Base-by-base conservation (phyloP, 352 stramenopile genomes). In the Phytophthora palmivora region DNA sequence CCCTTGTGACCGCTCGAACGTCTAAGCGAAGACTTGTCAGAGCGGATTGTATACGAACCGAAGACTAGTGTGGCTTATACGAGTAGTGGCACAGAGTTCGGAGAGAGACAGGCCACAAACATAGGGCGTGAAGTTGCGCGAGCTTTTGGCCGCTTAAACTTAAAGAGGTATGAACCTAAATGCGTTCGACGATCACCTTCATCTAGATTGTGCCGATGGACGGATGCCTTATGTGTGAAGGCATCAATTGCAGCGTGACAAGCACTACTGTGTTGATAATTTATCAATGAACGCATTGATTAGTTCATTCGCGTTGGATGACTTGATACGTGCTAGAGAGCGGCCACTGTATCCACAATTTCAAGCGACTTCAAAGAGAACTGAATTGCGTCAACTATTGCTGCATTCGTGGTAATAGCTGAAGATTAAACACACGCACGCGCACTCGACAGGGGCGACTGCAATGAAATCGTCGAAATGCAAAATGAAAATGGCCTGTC, bases 401-500 rank as follows among this genome's bases (percentile, higher is more conserved):
- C 9, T 50, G 51, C 21, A 58, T 58, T 50, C 30, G 39, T 10
- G 39, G n/a, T 37, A 48, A 37, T 47, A 47, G 41, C 34, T 62
- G 43, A 47, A 59, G 24, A 22, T 49, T 21, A 50, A 36, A 50
- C 24, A 39, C 28, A 34, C 55, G 37, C 10, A 39, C 49, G 16
- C 24, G 24, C 34, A 56, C 54, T 44, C 33, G 49, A 67, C 49
- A 43, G 15, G 22, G n/a, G 22, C 12, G 36, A 39, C 48, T 52
- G 58, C 16, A 47, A 50, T 39, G 49, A 34, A 64, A 51, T 58
- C 39, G 44, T 58, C 50, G 36, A 56, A 50, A 44, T 38, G 24
- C 16, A 56, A 67, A 45, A 60, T 43, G 47, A 59, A 70, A 65
- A 70, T 41, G 51, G 57, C 26, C 61, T 65, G 42, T 45, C 53